Percentiles rank a stretch among this genome's conserved stretches.
These are phyloP conservation scores for Termitomyces sp. DNA, from an alignment of 768 basidiomycete genomes.

Conservation along the genomic window DNA sequence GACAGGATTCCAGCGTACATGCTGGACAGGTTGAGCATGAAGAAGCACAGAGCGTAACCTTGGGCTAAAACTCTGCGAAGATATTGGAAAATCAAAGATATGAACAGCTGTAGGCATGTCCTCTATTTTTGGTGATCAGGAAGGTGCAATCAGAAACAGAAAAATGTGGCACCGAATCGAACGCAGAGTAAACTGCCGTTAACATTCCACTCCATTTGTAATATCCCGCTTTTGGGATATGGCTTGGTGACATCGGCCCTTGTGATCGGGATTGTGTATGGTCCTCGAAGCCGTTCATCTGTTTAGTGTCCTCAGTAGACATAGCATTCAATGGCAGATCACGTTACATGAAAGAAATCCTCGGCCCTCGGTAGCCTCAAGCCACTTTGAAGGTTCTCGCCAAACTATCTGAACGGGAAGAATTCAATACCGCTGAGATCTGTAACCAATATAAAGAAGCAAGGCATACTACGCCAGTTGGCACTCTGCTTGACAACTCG, in stretches of 20 bases:
- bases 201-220: constrained; percentile 79
- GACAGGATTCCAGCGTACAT: constrained; percentile 81
- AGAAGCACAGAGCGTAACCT: constrained; percentile 61
- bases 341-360: constrained; percentile 82
- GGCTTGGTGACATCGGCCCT: constrained; percentile 57
- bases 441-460: constrained; percentile 16
- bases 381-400: constrained; percentile 84
- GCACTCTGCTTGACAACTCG: constrained; percentile 54
- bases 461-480: constrained; percentile 48
- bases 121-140: constrained; percentile 34
- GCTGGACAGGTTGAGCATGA: constrained; percentile 57
- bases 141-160: neutral
- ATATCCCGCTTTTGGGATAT: constrained; percentile 59
- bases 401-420: constrained; percentile 55
- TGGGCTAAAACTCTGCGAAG: constrained; percentile 53
- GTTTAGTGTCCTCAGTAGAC: neutral
- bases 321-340: neutral
- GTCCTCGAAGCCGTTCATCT: constrained; percentile 66
- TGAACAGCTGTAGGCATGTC: constrained; percentile 57
- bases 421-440: neutral
- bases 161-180: constrained; percentile 52
- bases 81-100: constrained; percentile 67
- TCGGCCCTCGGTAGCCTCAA: constrained; percentile 75
- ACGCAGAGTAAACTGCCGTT: constrained; percentile 69
- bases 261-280: constrained; percentile 43